Evolutionary conservation across 2,329 filamentous ascomycete species (phyloP), one percentile per base, ranked within the genome.

Genomic region (Raffaelea arxii): DNA sequence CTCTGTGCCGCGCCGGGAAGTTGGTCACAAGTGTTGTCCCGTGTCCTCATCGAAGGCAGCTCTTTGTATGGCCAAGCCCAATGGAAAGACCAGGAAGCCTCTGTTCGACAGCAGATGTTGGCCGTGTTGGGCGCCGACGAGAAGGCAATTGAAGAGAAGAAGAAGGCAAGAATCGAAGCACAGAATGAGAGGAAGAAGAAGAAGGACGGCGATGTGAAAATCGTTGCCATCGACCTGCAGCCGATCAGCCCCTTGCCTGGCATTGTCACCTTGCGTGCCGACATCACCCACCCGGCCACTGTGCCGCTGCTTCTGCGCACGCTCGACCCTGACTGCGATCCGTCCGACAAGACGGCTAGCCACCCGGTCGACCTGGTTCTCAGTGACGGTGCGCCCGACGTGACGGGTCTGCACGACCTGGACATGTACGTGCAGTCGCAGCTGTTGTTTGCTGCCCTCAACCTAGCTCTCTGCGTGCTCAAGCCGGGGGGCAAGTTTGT

Each of bases 401-500:
- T 98, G 12, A 98, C 92, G 1, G 92, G 92, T 19, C 75, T 98
- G 1, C 92, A 98, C 63, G 92, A 98, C 62, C 78, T 98, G 30
- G 92, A 98, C 65, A 97, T 97, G 55, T 98, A 98, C 65, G 86
- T 98, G 18, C 92, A 98, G 66, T 90, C 86, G 9, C 92, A 97
- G 65, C 76, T 98, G 9, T 82, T 98, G 43, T 96, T 94, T 64
- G 88, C 91, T 0, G 92, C 92, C 0, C 77, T 98, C 19, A 95
- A 96, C 62, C 78, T 98, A 3, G 89, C 92, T 0, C 78, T 96
- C 12, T 94, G 91, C 60, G 89, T 98, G 12, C 77, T 98, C 6
- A 51, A 50, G 39, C 90, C 90, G 0, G 92, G 92, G 38, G 92
- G 92, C 52, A 94, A 88, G 59, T 98, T 98, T 57, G 91, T 98